phyloP scores from a whole-genome alignment of 2,329 filamentous ascomycete species.

The Lachnellula cervina region DNA sequence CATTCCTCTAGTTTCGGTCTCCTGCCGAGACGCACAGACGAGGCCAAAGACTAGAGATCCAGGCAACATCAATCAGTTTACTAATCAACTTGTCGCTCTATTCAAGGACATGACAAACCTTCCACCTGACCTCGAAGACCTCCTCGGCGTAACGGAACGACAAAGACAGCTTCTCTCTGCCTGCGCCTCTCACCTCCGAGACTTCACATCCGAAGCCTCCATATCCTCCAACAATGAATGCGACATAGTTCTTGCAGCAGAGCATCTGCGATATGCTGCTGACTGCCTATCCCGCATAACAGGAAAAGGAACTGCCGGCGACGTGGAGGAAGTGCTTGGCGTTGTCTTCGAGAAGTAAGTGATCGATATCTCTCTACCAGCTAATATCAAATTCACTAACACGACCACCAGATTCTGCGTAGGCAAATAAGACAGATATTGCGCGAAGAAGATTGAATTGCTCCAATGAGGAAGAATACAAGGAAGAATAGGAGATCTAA shows the following conservation, averaged over 20 bases:
- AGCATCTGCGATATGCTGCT: slow-evolving; percentile 78
- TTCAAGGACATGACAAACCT: slow-evolving; percentile 70
- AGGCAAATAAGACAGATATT: slow-evolving; percentile 20
- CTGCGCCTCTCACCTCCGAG: slow-evolving; percentile 66
- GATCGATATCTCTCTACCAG: neutral
- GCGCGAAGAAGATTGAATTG: no score
- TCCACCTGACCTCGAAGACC: slow-evolving; percentile 69
- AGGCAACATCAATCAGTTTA: slow-evolving; percentile 64
- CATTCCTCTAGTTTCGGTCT: slow-evolving; percentile 56
- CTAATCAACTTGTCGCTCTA: slow-evolving; percentile 58
- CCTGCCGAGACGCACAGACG: slow-evolving; percentile 58
- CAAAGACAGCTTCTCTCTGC: slow-evolving; percentile 75
- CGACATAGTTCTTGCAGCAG: slow-evolving; percentile 86
- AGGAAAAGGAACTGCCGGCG: slow-evolving; percentile 75
- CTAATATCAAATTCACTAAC: neutral
- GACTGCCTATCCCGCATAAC: slow-evolving; percentile 81
- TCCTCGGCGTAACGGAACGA: slow-evolving; percentile 84
- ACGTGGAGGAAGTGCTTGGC: slow-evolving; percentile 92
- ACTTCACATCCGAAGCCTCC: slow-evolving; percentile 61
- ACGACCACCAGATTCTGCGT: slow-evolving; percentile 26
- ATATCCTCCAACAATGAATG: slow-evolving; percentile 44
- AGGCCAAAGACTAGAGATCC: slow-evolving; percentile 39
- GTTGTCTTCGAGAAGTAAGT: slow-evolving; percentile 92
- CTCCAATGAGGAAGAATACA: neutral
- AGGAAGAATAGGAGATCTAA: neutral